Base-by-base conservation (phyloP, 352 stramenopile genomes). In the Pythium coloratum region DNA sequence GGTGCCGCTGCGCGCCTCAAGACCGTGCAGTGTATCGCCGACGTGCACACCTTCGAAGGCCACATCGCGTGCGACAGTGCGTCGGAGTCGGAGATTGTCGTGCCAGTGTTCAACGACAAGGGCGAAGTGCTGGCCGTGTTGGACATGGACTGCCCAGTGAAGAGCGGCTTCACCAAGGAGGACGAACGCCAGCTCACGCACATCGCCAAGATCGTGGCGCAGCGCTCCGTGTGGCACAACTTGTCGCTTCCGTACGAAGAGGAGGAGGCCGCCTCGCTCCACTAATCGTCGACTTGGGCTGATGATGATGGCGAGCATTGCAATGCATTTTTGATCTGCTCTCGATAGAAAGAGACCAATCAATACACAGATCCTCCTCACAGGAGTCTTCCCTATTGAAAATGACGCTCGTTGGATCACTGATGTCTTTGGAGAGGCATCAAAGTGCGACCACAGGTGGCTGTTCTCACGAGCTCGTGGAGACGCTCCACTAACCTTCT, bases 41-140 rank as follows among this genome's bases (percentile, higher is more conserved):
- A 93, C 46, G 86, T 95, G 62, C 82, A 93, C 70, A 56, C 76
- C 30, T 93, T 93, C 56, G 80, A 85, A 8, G 84, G 83, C 34
- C 86, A 95, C 76, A 95, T 95, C 72, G 86, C 84, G 18, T 95
- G 86, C 58, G 86, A 95, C 67, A 80, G 72, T 51, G 86, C 84
- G 20, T 95, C 86, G 38, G 63, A 91, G 60, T 95, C 86, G 8
- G 86, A 95, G 75, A 81, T 95, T 33, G 86, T 95, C 51, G 80
- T 93, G 54, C 86, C 86, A 5, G 74, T 95, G 49, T 51, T 93
- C 12, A 75, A 88, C 68, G 74, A 82, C 33, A 55, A 81, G 20
- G 83, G 82, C n/a, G 76, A 89, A 13, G 76, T 93, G 38, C 56
- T 92, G 32, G 86, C 84, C 20, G 81, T 95, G 55, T 78, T 95